These are phyloP conservation scores for Talaromyces sp. DNA, from an alignment of 2,329 filamentous ascomycete genomes.

Conservation along the genomic window DNA sequence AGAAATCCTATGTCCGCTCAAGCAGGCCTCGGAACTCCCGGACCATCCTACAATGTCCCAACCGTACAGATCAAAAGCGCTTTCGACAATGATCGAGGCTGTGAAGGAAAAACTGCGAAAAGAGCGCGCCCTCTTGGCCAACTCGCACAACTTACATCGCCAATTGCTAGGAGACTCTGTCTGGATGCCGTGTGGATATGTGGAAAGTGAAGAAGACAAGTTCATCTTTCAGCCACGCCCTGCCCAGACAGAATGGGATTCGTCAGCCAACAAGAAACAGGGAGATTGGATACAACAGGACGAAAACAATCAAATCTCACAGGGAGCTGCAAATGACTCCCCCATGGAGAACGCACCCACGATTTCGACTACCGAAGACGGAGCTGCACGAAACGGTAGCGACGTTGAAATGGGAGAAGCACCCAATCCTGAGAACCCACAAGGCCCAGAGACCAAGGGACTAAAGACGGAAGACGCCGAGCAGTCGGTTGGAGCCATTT, in stretches of 20 bases:
- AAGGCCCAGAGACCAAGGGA: conserved; percentile 11
- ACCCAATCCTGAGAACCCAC: conserved; percentile 12
- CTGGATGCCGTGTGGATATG: conserved; percentile 53
- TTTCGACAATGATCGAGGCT: conserved; percentile 53
- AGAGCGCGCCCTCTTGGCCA: conserved; percentile 52
- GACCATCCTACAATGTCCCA: conserved; percentile 55
- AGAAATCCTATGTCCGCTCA: conserved; percentile 59
- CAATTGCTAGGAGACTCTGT: conserved; percentile 56
- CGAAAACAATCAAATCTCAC: background rate
- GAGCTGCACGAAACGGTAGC: conserved; percentile 11
- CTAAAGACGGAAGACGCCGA: conserved; percentile 34
- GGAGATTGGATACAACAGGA: background rate
- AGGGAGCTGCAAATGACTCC: background rate
- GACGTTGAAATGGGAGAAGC: conserved; percentile 32
- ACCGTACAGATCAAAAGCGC: conserved; percentile 54
- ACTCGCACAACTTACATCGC: conserved; percentile 53
- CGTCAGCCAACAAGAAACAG: background rate
- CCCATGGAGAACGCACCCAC: conserved; percentile 3
- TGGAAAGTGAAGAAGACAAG: conserved; percentile 48
- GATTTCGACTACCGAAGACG: conserved; percentile 11
- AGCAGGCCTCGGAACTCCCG: conserved; percentile 56
- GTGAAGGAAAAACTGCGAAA: conserved; percentile 54
- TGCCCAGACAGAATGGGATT: conserved; percentile 15
- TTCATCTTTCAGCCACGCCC: conserved; percentile 40
- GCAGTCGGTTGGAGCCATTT: conserved; percentile 28